These are phyloP conservation scores for Endogone sp. DNA, from an alignment of 192 early-diverging fungal genomes.

Conservation along the genomic window DNA sequence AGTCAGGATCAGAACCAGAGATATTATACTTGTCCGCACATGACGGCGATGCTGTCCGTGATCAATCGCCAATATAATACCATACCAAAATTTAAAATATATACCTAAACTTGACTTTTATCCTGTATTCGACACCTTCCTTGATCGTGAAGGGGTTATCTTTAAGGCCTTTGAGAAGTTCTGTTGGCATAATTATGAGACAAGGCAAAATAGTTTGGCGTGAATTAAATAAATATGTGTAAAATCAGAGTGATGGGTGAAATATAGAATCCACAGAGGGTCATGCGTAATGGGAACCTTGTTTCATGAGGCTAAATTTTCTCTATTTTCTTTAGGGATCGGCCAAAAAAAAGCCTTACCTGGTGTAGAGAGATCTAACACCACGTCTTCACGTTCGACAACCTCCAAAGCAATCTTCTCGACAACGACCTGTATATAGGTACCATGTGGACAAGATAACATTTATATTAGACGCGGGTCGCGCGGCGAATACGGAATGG, in stretches of 20 bases:
- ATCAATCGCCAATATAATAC: too few relatives aligned
- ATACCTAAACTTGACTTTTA: conserved; percentile 86
- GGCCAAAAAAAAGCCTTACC: conserved; percentile 37
- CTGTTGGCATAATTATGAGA: conserved; percentile 26
- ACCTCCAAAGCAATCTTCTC: conserved; percentile 70
- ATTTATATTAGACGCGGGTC: neutral
- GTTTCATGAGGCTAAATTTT: too few relatives aligned
- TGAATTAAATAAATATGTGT: too few relatives aligned
- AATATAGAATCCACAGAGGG: too few relatives aligned
- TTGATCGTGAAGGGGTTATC: conserved; percentile 84
- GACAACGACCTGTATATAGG: conserved; percentile 58
- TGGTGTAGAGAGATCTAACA: conserved; percentile 69
- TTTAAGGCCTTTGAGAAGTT: conserved; percentile 65
- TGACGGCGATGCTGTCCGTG: too few relatives aligned
- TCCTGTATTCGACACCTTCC: conserved; percentile 90
- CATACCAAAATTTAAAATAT: neutral
- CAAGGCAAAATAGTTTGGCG: neutral
- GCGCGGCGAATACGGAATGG: neutral
- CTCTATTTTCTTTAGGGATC: neutral
- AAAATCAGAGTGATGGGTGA: too few relatives aligned
- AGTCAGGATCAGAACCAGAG: conserved; percentile 1
- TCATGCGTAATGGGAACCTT: too few relatives aligned
- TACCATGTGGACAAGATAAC: neutral
- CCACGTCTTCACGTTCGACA: conserved; percentile 68
- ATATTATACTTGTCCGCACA: neutral